Evolutionary conservation across 306 rosid genomes (phyloP).

Genomic region (Hylodesmum podocarpum): DNA sequence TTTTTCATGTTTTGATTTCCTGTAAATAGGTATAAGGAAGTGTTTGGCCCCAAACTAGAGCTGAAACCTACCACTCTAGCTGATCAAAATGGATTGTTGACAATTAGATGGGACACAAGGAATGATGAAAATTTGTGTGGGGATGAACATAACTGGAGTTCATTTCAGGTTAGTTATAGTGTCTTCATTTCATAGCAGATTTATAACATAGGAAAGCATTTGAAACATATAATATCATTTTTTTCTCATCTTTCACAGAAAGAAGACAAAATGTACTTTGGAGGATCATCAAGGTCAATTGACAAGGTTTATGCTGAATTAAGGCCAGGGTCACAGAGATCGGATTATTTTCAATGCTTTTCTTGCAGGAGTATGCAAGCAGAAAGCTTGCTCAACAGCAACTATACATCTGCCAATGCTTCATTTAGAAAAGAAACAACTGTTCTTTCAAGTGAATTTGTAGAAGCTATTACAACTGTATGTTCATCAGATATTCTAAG

Average conservation of each 20-base stretch:
- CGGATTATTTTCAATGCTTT: slow-evolving; percentile 46
- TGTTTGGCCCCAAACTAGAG: slow-evolving; percentile 56
- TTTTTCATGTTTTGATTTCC: slow-evolving; percentile 18
- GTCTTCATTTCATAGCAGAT: slow-evolving; percentile 6
- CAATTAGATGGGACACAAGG: slow-evolving; percentile 24
- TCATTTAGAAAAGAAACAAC: slow-evolving; percentile 34
- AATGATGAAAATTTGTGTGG: slow-evolving; percentile 28
- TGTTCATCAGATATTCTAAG: slow-evolving; percentile 52
- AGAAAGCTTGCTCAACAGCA: slow-evolving; percentile 41
- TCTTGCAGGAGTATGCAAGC: slow-evolving; percentile 45
- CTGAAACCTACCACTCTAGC: slow-evolving; percentile 27
- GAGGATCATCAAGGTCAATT: slow-evolving; percentile 39
- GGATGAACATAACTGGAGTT: slow-evolving; percentile 32
- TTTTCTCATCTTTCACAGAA: slow-evolving; percentile 39
- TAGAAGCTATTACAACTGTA: slow-evolving; percentile 46
- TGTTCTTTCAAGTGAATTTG: slow-evolving; percentile 46
- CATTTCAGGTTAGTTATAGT: slow-evolving; percentile 45
- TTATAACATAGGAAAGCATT: not conserved
- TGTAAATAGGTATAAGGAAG: slow-evolving; percentile 52
- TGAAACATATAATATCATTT: slow-evolving; percentile 4
- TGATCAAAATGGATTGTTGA: slow-evolving; percentile 29
- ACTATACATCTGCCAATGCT: slow-evolving; percentile 25
- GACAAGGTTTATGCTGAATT: slow-evolving; percentile 30
- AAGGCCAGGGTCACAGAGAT: slow-evolving; percentile 40
- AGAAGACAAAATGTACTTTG: slow-evolving; percentile 19